A percentile compares a stretch with the other conserved stretches of the same genome.
These are phyloP conservation scores for Gloeophyllum trabeum DNA, from an alignment of 768 basidiomycete genomes.

Conservation along the genomic window DNA sequence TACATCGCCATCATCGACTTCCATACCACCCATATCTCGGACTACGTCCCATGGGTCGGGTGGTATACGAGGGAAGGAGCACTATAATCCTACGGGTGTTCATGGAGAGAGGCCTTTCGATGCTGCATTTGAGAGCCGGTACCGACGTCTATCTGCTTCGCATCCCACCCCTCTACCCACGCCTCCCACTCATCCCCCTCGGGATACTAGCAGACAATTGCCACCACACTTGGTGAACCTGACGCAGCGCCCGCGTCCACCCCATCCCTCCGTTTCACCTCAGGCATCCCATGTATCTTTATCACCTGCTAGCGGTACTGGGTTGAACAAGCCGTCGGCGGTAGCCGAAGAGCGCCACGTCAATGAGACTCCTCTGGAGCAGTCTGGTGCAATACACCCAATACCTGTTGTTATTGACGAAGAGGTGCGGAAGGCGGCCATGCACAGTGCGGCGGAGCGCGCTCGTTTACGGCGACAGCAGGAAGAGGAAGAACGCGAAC, in stretches of 20 bases:
- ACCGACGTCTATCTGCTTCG: too few relatives aligned
- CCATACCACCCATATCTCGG: not conserved
- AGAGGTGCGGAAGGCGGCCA: slow-evolving; percentile 58
- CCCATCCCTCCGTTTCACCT: too few relatives aligned
- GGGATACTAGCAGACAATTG: not conserved
- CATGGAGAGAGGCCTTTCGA: not conserved
- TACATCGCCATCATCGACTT: not conserved
- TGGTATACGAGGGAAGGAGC: not conserved
- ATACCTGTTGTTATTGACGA: slow-evolving; percentile 30
- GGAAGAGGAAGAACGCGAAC: slow-evolving; percentile 77
- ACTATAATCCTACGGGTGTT: not conserved
- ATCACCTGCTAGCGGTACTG: too few relatives aligned
- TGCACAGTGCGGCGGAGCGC: slow-evolving; percentile 79
- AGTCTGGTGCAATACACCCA: slow-evolving; percentile 8
- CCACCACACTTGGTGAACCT: not conserved
- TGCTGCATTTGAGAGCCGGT: not conserved
- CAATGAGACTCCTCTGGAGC: slow-evolving; percentile 6
- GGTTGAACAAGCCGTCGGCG: too few relatives aligned
- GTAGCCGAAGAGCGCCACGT: too few relatives aligned
- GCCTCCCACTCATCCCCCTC: not conserved
- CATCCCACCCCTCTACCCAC: not conserved
- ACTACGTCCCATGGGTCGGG: not conserved
- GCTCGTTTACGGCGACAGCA: slow-evolving; percentile 70
- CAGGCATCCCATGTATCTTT: too few relatives aligned
- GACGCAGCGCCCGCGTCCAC: not conserved